Conservation (phyloP, 768 basidiomycete genomes). For the Hericium rajendrae region DNA sequence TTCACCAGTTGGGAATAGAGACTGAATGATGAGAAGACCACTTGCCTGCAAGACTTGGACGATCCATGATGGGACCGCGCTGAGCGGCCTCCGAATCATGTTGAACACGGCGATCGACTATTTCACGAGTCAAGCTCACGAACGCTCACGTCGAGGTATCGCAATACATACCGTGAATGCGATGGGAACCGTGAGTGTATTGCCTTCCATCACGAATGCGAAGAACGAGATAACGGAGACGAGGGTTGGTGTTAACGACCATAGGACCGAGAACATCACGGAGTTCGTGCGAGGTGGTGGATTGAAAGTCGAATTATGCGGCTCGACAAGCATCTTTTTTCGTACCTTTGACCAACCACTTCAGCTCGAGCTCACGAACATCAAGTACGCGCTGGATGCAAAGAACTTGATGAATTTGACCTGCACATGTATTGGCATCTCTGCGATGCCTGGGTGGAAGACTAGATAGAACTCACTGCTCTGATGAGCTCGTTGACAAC, state of each 20-base stretch:
- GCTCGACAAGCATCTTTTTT: background rate
- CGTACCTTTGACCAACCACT: slow-evolving; percentile 65
- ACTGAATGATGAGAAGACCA: too few species aligned
- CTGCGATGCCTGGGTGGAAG: too few species aligned
- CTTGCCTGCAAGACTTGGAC: slow-evolving; percentile 48
- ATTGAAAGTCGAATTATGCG: background rate
- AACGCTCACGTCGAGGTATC: background rate
- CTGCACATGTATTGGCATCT: too few species aligned
- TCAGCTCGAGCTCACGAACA: slow-evolving; percentile 59
- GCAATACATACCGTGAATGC: slow-evolving; percentile 69
- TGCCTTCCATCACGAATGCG: slow-evolving; percentile 58
- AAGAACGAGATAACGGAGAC: slow-evolving; percentile 78
- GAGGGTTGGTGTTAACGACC: slow-evolving; percentile 67
- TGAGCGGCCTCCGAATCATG: slow-evolving; percentile 75
- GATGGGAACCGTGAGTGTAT: slow-evolving; percentile 64
- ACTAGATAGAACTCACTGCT: slow-evolving; percentile 23
- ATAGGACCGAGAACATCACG: slow-evolving; percentile 60
- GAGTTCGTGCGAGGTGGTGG: slow-evolving; percentile 57
- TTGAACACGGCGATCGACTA: slow-evolving; percentile 73
- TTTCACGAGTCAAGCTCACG: background rate
- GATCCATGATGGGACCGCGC: slow-evolving; percentile 71
- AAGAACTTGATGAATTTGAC: slow-evolving; percentile 80
- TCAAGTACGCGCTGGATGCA: slow-evolving; percentile 52
- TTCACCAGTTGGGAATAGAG: too few species aligned
- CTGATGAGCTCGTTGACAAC: slow-evolving; percentile 72